Conservation (phyloP, 805 yeast genomes). For the Nakazawaea wickerhamii region DNA sequence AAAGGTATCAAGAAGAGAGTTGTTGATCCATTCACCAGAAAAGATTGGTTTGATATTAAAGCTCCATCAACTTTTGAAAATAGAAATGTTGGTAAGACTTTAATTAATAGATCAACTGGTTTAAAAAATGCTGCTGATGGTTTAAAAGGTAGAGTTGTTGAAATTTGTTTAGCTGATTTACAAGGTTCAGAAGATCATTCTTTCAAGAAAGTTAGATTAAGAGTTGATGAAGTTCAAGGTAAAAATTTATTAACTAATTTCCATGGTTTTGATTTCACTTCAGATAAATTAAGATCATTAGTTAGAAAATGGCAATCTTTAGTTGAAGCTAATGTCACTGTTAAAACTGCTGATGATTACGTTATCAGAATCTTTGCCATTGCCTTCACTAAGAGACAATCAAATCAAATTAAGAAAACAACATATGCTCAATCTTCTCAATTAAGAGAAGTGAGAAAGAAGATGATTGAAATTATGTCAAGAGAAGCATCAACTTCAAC, state of each 20-base stretch:
- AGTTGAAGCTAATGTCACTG: slow-evolving; percentile 97
- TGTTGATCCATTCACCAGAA: slow-evolving; percentile 98
- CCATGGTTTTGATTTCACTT: slow-evolving; percentile 98
- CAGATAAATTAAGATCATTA: slow-evolving; percentile 95
- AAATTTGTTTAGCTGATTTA: slow-evolving; percentile 92
- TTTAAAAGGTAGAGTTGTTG: slow-evolving; percentile 95
- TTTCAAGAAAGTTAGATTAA: slow-evolving; percentile 93
- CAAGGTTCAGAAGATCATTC: slow-evolving; percentile 99
- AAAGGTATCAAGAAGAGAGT: slow-evolving; percentile 99
- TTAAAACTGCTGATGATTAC: slow-evolving; percentile 97
- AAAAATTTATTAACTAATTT: slow-evolving; percentile 97
- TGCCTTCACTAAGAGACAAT: slow-evolving; percentile 97
- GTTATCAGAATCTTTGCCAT: slow-evolving; percentile 93
- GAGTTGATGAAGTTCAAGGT: slow-evolving; percentile 99
- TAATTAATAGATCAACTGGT: slow-evolving; percentile 98
- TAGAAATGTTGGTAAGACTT: slow-evolving; percentile 98
- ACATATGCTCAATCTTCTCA: slow-evolving; percentile 97
- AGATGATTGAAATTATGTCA: slow-evolving; percentile 92
- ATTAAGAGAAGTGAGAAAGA: slow-evolving; percentile 95
- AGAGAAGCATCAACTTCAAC: slow-evolving; percentile 95
- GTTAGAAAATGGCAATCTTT: slow-evolving; percentile 99
- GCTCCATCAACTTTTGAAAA: slow-evolving; percentile 98
- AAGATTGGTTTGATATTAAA: slow-evolving; percentile 98
- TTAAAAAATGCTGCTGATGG: slow-evolving; percentile 96
- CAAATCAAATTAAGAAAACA: slow-evolving; percentile 96